Evolutionary conservation across 805 yeast species (phyloP).

Genomic region (Candida dajiaensis): DNA sequence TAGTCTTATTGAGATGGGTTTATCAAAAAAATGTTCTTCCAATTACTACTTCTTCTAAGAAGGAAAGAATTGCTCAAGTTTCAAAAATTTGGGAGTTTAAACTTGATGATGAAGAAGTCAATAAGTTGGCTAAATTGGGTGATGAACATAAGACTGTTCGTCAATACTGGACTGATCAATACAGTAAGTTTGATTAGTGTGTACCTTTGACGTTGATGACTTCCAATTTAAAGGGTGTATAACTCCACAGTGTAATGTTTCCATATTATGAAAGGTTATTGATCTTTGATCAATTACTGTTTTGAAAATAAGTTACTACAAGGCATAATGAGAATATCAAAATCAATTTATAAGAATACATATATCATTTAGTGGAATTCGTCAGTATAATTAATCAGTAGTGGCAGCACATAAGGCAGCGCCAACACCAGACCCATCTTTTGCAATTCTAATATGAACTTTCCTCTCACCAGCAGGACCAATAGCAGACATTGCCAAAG

Average conservation of each 20-base stretch:
- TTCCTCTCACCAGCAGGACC: conserved; percentile 73
- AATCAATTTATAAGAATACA: no score
- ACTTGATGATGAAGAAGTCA: conserved; percentile 45
- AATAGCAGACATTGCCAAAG: conserved; percentile 60
- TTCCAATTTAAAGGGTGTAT: no score
- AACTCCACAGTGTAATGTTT: no score
- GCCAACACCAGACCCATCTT: conserved; percentile 95
- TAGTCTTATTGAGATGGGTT: conserved; percentile 65
- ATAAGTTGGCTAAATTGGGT: conserved; percentile 38
- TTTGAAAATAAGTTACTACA: no score
- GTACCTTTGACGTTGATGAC: not conserved
- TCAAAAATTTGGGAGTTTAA: conserved; percentile 51
- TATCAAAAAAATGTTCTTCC: conserved; percentile 61
- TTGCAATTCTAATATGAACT: conserved; percentile 73
- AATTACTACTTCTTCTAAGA: conserved; percentile 63
- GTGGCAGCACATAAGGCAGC: conserved; percentile 77
- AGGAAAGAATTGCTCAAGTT: conserved; percentile 46
- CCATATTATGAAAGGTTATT: no score
- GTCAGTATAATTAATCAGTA: not conserved
- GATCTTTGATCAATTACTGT: no score
- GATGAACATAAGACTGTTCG: conserved; percentile 26
- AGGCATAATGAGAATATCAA: no score
- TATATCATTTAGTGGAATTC: no score
- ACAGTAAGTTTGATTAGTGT: conserved; percentile 14
- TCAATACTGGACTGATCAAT: conserved; percentile 28